Evolutionary conservation across 371 early-diverging fungal species (phyloP).

Genomic region (Synchytrium microbalum): DNA sequence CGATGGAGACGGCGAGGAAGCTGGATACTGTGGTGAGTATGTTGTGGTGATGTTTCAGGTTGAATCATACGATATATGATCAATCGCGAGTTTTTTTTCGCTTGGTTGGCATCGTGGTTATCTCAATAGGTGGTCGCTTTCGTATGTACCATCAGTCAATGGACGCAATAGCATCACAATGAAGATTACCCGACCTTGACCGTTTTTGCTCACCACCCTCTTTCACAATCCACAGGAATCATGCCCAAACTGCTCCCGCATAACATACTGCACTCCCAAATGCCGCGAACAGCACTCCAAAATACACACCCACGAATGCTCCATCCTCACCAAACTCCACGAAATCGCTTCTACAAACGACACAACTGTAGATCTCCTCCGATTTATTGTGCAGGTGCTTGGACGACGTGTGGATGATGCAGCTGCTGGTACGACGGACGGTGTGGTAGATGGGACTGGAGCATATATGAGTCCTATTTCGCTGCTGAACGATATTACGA

Average conservation of each 20-base stretch:
- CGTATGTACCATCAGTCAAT: no score
- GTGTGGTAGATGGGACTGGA: conserved; percentile 5
- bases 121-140: no score
- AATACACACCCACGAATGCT: conserved; percentile 46
- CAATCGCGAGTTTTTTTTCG: no score
- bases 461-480: conserved; percentile 30
- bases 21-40: conserved; percentile 26
- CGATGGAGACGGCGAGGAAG: conserved; percentile 27
- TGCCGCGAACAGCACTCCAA: conserved; percentile 42
- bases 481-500: conserved; percentile 50
- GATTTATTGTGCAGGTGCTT: conserved; percentile 34
- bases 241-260: no score
- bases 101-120: no score
- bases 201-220: no score
- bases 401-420: conserved; percentile 30
- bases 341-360: conserved; percentile 42
- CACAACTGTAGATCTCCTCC: conserved; percentile 48
- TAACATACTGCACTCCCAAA: conserved; percentile 51
- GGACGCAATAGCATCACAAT: no score
- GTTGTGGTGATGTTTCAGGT: conserved; percentile 47
- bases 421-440: conserved; percentile 9
- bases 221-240: no score
- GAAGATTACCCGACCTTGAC: no score
- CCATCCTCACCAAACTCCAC: conserved; percentile 34
- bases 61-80: no score